Percentiles rank a stretch among this genome's conserved stretches.
Conservation (phyloP, 177 flowering plant genomes). For the Vitis hybrid region DNA sequence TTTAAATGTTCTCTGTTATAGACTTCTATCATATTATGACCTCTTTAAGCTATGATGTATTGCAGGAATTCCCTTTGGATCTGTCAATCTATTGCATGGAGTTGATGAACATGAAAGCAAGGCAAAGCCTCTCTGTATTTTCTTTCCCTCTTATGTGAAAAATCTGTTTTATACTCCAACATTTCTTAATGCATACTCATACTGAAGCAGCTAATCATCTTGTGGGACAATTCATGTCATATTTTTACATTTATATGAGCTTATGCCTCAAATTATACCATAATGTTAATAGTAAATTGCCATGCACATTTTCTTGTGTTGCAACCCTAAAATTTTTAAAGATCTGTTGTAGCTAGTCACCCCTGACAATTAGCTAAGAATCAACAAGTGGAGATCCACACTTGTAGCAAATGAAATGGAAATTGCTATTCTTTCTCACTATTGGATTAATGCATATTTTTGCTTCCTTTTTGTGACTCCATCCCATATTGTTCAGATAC, state of each 20-base stretch:
- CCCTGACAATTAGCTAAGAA: too few relatives aligned
- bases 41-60: conserved; percentile 9
- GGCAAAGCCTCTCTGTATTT: conserved; percentile 51
- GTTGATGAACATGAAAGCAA: conserved; percentile 99
- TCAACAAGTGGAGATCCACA: too few relatives aligned
- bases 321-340: too few relatives aligned
- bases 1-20: background rate
- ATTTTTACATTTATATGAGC: background rate
- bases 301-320: too few relatives aligned
- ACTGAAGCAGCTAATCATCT: too few relatives aligned
- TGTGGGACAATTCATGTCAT: background rate
- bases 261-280: background rate
- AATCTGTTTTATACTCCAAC: background rate
- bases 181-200: too few relatives aligned
- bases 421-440: too few relatives aligned
- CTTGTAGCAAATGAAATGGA: too few relatives aligned
- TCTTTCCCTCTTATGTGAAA: conserved; percentile 13
- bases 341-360: too few relatives aligned
- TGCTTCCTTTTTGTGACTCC: background rate
- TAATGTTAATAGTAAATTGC: background rate
- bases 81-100: conserved; percentile 89
- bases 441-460: background rate
- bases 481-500: background rate
- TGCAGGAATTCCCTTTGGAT: conserved; percentile 98
- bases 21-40: background rate